phyloP scores from a whole-genome alignment of 129 eudicot genomes.

The Arctium lappa region DNA sequence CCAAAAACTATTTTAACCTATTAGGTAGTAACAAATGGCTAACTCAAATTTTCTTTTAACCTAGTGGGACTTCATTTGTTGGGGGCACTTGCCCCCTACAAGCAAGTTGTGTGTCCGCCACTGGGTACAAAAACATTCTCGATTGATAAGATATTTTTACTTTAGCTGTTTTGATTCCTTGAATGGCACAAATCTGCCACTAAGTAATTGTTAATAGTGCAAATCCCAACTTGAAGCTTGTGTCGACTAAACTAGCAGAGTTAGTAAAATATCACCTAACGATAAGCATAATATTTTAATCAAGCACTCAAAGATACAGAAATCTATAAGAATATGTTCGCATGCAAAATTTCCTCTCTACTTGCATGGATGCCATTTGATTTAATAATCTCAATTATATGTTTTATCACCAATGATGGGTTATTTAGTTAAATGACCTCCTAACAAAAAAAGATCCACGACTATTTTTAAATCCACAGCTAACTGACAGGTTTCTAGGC shows the following conservation, averaged over 20 bases:
- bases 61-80: background rate
- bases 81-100: no score
- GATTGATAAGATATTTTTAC: background rate
- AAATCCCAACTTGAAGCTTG: background rate
- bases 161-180: constrained; percentile 12
- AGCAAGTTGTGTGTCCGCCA: no score
- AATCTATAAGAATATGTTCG: constrained; percentile 17
- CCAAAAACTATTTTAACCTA: no score
- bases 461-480: background rate
- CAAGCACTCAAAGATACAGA: constrained; percentile 19
- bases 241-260: background rate
- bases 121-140: no score
- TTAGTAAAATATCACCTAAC: background rate
- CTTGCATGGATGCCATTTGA: constrained; percentile 18
- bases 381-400: constrained; percentile 8
- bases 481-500: background rate
- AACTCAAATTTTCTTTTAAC: no score
- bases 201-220: background rate
- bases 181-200: background rate
- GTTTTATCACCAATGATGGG: background rate
- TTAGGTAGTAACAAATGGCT: no score
- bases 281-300: constrained; percentile 15
- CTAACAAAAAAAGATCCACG: background rate
- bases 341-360: constrained; percentile 2
- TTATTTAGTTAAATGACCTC: background rate